Evolutionary conservation across 2,329 filamentous ascomycete species (phyloP).

Genomic region (Daldinia sp.): DNA sequence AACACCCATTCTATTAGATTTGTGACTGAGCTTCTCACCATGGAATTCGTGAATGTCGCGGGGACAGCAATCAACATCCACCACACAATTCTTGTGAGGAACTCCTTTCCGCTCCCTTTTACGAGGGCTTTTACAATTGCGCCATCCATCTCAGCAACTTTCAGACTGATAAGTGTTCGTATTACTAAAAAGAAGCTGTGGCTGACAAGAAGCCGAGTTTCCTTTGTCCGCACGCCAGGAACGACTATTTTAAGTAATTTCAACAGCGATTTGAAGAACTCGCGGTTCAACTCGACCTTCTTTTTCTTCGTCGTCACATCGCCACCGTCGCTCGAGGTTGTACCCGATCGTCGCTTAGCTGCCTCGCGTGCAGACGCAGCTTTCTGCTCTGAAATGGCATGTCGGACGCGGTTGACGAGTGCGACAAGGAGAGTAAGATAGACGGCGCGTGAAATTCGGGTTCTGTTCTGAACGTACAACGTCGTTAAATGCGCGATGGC

Average conservation of each 20-base stretch:
- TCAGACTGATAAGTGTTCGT: conserved; percentile 90
- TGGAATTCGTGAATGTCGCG: conserved; percentile 98
- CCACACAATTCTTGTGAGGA: conserved; percentile 89
- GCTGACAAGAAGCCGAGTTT: conserved; percentile 85
- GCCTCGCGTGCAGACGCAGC: conserved; percentile 79
- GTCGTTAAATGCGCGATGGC: conserved; percentile 74
- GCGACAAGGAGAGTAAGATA: conserved; percentile 86
- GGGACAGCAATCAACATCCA: conserved; percentile 99
- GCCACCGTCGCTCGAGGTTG: conserved; percentile 58
- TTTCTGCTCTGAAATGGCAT: conserved; percentile 94
- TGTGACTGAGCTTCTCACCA: conserved; percentile 70
- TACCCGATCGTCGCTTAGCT: conserved; percentile 66
- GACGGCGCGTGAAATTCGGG: conserved; percentile 82
- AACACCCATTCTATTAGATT: background rate
- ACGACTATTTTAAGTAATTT: conserved; percentile 87
- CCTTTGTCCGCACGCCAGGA: conserved; percentile 89
- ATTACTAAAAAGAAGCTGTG: conserved; percentile 94
- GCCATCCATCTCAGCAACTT: conserved; percentile 96
- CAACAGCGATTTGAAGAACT: conserved; percentile 80
- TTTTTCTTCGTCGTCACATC: conserved; percentile 57
- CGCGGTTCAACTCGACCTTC: conserved; percentile 92
- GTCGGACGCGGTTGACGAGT: conserved; percentile 86
- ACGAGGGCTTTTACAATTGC: conserved; percentile 92
- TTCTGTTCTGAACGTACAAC: conserved; percentile 83
- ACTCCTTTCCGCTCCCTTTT: conserved; percentile 90